Base-by-base conservation (phyloP, 2,329 filamentous ascomycete genomes). In the Dactylellina haptotyla region DNA sequence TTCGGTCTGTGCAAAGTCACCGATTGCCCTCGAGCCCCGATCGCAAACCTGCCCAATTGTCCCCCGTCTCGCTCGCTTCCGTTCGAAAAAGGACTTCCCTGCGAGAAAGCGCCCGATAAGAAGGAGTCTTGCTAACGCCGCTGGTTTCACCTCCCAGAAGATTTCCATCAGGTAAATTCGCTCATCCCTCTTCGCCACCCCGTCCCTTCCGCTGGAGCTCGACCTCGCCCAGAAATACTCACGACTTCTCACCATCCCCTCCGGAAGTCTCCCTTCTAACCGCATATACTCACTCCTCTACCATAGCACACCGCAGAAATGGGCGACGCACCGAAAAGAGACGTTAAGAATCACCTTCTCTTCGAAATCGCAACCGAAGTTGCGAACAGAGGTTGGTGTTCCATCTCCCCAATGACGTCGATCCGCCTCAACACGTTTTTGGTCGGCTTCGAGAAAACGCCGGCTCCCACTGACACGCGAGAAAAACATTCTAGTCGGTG, bases 341-440 rank as follows among this genome's bases (percentile, higher is more conserved):
- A 98, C 83, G 91, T 98, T 79, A 93, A 91, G 84, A 95, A 96
- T 82, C 95, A 98, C 83, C 85, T 96, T 79, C 90, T 99, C 78
- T 99, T 99, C 80, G 95, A 99, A 84, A 86, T 98, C 79, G 93
- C 95, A 74, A 98, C 95, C 20, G 95, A 99, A 82, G 95, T 98
- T 78, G 95, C 95, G 75, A 96, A 98, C 85, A 88, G 95, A 86
- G 92, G 92, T 94, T 77, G 48, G 85, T 56, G 58, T n/a, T 37
- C 14, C 25, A 10, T 39, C 20, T 56, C 57, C 30, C 30, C 58
- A 12, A 72, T 72, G 67, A 72, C 67, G 67, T 73, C 45, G 50
- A 50, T 71, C 20, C 6, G 62, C 34, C 48, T 56, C 58, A 71
- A 57, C 75, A 58, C 59, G 74, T 51, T 54, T 66, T 54, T 10